Evolutionary conservation across 2,329 filamentous ascomycete genomes (phyloP).

Genomic region (Alternaria arborescens): DNA sequence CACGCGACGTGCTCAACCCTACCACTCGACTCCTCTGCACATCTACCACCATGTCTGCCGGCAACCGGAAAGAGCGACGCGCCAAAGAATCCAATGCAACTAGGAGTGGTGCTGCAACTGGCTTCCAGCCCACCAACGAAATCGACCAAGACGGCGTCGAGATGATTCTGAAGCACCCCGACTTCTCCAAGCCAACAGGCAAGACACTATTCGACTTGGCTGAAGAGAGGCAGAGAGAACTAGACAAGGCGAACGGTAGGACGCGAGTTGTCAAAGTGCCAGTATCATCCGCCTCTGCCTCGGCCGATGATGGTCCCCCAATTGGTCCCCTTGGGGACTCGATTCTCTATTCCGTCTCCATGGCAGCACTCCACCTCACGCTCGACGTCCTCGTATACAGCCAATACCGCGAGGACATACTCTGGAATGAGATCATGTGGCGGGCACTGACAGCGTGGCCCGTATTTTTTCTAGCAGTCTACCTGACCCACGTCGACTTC

Average conservation of each 20-base stretch:
- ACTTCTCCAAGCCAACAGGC: constrained; percentile 67
- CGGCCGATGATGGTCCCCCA: constrained; percentile 40
- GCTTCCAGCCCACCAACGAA: constrained; percentile 49
- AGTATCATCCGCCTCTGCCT: constrained; percentile 27
- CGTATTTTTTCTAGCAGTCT: constrained; percentile 56
- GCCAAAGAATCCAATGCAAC: constrained; percentile 44
- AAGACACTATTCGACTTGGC: constrained; percentile 79
- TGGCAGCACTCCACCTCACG: constrained; percentile 78
- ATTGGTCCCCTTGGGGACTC: constrained; percentile 59
- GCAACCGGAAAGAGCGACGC: constrained; percentile 58
- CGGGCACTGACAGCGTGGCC: constrained; percentile 60
- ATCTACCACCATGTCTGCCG: constrained; percentile 34
- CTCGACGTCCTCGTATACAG: constrained; percentile 81
- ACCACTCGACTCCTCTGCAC: constrained; percentile 9
- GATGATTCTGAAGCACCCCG: constrained; percentile 73
- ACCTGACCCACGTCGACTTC: constrained; percentile 53
- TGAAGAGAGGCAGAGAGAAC: constrained; percentile 63
- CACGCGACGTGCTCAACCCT: constrained; percentile 27
- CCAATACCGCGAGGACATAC: constrained; percentile 75
- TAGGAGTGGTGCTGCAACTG: constrained; percentile 36
- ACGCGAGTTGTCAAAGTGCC: constrained; percentile 47
- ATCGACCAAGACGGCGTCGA: constrained; percentile 57
- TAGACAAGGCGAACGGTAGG: constrained; percentile 58
- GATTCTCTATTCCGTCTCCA: constrained; percentile 62
- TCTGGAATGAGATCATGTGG: constrained; percentile 64